A percentile compares a stretch with the other conserved stretches of the same genome.
Conservation (phyloP, 2,329 filamentous ascomycete species). For the Botryotinia globosa region DNA sequence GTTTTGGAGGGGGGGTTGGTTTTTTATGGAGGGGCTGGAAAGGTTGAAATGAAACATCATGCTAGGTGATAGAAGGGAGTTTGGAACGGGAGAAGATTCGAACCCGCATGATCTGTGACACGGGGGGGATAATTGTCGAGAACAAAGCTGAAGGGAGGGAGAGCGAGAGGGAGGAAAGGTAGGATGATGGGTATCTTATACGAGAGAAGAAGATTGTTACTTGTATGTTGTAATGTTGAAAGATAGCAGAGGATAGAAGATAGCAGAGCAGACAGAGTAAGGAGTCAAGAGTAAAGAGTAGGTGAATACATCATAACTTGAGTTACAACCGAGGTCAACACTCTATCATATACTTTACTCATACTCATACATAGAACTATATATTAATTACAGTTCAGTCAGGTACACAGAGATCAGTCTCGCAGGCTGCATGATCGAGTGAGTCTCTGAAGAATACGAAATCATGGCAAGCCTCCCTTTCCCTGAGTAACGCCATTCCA, state of each 20-base stretch:
- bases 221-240: not conserved
- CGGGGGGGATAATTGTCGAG: not conserved
- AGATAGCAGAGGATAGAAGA: not conserved
- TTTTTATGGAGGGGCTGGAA: not conserved
- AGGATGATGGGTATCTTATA: not conserved
- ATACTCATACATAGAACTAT: not conserved
- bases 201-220: not conserved
- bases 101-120: conserved; percentile 2
- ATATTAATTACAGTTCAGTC: not conserved
- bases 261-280: not conserved
- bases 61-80: not conserved
- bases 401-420: conserved; percentile 2
- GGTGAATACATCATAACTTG: not conserved
- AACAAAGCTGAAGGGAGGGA: not conserved
- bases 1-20: not conserved
- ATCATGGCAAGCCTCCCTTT: not conserved
- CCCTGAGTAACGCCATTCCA: not conserved
- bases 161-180: not conserved
- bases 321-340: not conserved
- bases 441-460: not conserved
- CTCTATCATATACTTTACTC: not conserved
- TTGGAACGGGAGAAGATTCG: conserved; percentile 4
- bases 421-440: not conserved
- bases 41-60: not conserved
- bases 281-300: not conserved